A percentile compares a stretch with the other conserved stretches of the same genome.
Conservation (phyloP, 2,329 filamentous ascomycete genomes). For the Helotiales sp. region DNA sequence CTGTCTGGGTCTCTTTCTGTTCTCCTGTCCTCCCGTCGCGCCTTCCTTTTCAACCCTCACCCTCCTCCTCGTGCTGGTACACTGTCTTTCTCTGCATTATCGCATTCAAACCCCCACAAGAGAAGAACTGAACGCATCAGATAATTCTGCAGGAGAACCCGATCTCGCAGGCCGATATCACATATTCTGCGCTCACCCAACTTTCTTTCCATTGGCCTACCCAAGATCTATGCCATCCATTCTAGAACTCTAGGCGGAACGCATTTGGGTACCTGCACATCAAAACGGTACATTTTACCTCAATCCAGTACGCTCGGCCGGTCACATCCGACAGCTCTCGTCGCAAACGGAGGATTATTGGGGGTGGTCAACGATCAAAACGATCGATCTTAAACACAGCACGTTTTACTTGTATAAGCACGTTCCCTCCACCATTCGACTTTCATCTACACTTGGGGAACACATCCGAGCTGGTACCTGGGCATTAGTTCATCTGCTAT, state of each 20-base stretch:
- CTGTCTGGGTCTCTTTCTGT: neutral
- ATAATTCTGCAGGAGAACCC: slow-evolving; percentile 2
- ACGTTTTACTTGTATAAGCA: slow-evolving; percentile 22
- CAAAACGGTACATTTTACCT: slow-evolving; percentile 14
- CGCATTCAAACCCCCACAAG: slow-evolving; percentile 2
- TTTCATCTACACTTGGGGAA: slow-evolving; percentile 6
- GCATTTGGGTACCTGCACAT: neutral
- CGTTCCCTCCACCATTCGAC: slow-evolving; percentile 10
- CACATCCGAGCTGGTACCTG: slow-evolving; percentile 11
- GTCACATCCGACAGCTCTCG: slow-evolving; percentile 21
- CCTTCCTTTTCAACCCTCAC: neutral
- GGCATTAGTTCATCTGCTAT: slow-evolving; percentile 15
- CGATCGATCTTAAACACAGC: slow-evolving; percentile 22
- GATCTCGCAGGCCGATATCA: slow-evolving; percentile 8
- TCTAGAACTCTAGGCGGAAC: neutral
- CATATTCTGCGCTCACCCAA: slow-evolving; percentile 11
- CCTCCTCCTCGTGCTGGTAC: neutral
- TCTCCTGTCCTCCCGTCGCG: neutral
- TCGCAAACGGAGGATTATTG: slow-evolving; percentile 21
- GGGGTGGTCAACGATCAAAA: slow-evolving; percentile 15
- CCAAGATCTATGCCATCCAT: slow-evolving; percentile 11
- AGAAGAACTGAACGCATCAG: neutral
- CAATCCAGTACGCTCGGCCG: slow-evolving; percentile 21
- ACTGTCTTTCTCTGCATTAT: slow-evolving; percentile 1
- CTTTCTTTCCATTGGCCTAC: slow-evolving; percentile 6